Base-by-base conservation (phyloP, 345 rosid genomes). In the Citrus unshiu region DNA sequence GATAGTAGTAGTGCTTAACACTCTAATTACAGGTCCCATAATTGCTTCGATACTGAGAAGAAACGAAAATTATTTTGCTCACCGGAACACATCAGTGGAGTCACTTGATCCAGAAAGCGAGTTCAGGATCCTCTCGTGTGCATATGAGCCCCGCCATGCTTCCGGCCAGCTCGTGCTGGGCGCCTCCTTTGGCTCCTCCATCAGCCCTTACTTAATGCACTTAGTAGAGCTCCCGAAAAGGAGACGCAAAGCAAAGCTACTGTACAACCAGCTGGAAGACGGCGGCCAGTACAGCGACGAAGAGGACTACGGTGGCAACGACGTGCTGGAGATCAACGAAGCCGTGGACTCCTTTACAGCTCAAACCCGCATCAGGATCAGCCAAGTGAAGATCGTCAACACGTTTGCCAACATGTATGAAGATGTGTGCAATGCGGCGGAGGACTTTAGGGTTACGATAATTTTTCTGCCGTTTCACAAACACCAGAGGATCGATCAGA, bases 401-500 rank as follows among this genome's bases (percentile, higher is more conserved):
- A 78, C 81, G 6, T 84, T 87, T 70, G 68, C 81, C 27, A 83
- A 19, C 58, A 86, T 93, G 88, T 88, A 87, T 30, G 90, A 90
- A 81, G 98, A 95, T 72, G 88, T 95, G 1, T 95, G 98, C 56
- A 81, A 87, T 46, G 73, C 68, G 0, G 92, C 89, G 1, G 98
- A 90, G 86, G 95, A 95, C 76, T 86, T 92, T 7, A 89, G 95
- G 9, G 90, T 83, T 2, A 87, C 97, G 7, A 90, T 95, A 22
- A 83, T 93, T 37, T 80, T 95, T 59, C 85, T 95, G 18, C 92
- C 97, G 0, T 95, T 95, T 79, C 98, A 95, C 85, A 95, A 93
- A 84, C 97, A 93, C 83, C 98, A 93, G 72, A 79, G 98, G 61
- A 89, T 95, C 35, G 98, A 93, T 32, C 93, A 91, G 61, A 89